phyloP scores from a whole-genome alignment of 345 rosid genomes.

The Euphorbia pulcherrima region DNA sequence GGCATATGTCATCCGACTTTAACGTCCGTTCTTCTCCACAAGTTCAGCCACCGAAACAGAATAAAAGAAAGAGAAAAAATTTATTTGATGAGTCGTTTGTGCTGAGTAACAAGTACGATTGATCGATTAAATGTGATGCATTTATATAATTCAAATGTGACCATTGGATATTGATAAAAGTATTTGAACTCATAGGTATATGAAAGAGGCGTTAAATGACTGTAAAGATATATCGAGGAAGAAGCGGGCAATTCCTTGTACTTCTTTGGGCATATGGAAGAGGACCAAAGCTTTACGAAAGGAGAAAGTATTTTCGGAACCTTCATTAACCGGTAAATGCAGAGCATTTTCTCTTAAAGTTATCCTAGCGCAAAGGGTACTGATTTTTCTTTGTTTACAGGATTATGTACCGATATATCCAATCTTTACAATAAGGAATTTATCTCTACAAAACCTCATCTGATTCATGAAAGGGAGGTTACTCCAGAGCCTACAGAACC shows the following conservation, averaged over 20 bases:
- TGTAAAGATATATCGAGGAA: constrained; percentile 45
- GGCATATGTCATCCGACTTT: constrained; percentile 48
- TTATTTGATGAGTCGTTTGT: constrained; percentile 55
- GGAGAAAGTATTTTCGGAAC: constrained; percentile 49
- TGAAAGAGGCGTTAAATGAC: constrained; percentile 56
- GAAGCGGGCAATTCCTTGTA: constrained; percentile 43
- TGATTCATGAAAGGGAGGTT: constrained; percentile 38
- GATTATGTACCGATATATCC: constrained; percentile 40
- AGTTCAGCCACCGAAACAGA: constrained; percentile 34
- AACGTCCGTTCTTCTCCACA: constrained; percentile 58
- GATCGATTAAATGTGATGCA: not conserved
- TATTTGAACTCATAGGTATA: constrained; percentile 34
- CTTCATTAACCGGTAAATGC: constrained; percentile 53
- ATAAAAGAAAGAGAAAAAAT: constrained; percentile 41
- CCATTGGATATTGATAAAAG: constrained; percentile 18
- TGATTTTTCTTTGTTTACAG: constrained; percentile 35
- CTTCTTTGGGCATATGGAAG: constrained; percentile 58
- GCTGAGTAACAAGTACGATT: constrained; percentile 56
- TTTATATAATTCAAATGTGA: constrained; percentile 6
- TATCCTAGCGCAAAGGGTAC: not conserved
- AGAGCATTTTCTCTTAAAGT: constrained; percentile 6
- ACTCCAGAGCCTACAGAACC: constrained; percentile 27
- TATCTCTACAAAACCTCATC: constrained; percentile 38
- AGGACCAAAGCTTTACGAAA: constrained; percentile 40
- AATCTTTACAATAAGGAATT: constrained; percentile 38